Base-by-base conservation (phyloP, 2,329 filamentous ascomycete species). In the Monosporascus sp. region DNA sequence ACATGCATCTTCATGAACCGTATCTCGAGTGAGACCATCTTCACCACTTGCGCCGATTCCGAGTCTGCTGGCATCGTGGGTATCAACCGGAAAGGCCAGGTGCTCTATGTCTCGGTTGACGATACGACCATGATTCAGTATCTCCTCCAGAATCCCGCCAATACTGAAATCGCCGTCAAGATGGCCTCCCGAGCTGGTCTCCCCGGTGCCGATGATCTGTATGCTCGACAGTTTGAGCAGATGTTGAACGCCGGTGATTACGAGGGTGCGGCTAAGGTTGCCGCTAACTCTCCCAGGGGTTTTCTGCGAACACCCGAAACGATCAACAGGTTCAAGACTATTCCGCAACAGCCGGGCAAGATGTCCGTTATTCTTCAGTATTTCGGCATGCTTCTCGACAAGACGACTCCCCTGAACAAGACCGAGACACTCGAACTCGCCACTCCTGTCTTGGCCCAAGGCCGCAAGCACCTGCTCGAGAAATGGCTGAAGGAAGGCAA, bases 1-100 rank as follows among this genome's bases (percentile, higher is more conserved):
- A 89, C 88, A 14, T 95, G 91, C 70, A 94, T 99, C 69, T 99
- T 97, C 82, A 95, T 99, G 91, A 99, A 99, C 80, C 88, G 95
- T 64, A 99, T 99, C 67, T 99, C 94, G 37, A 96, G 91, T 78
- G 94, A 99, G 70, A 99, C 94, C 26, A 97, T 99, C 70, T 99
- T 99, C 77, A 95, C 93, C 26, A 97, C 92, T 20, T 88, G 90
- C 47, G 77, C 86, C 37, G 94, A 99, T 70, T 81, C 82, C 52
- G 86, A 91, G 22, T 95, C 91, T 19, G 84, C 87, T 46, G 95
- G 95, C 64, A 88, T 99, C 58, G 82, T 99, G 51, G 91, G 91
- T 63, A 93, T 99, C 70, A 99, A 99, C 77, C 87, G 95, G 67
- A 96, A 96, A 78, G 95, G 94, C 58, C 94, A 99, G 74, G 92